Evolutionary conservation across 208 protist genomes (phyloP).

Genomic region (Balamuthia mandrillaris): DNA sequence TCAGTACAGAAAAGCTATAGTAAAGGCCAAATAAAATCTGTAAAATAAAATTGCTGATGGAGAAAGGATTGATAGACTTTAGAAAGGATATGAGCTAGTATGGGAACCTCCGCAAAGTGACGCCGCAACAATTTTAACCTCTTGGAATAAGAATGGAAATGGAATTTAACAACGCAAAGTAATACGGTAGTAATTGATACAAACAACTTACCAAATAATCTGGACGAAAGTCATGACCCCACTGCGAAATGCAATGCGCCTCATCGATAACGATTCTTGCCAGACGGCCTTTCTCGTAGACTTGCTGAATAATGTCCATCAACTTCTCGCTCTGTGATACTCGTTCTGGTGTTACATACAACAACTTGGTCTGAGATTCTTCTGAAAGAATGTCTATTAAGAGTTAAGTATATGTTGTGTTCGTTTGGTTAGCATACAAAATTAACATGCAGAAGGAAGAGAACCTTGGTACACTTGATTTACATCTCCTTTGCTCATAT

Average conservation of each 20-base stretch:
- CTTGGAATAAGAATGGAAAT: no score
- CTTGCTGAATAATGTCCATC: conserved; percentile 8
- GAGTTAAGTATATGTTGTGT: not conserved
- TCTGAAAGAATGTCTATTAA: not conserved
- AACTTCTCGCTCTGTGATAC: conserved; percentile 44
- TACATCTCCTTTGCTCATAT: not conserved
- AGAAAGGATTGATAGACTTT: not conserved
- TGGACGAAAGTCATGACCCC: conserved; percentile 84
- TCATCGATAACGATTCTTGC: conserved; percentile 78
- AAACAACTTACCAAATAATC: conserved; percentile 76
- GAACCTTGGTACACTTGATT: not conserved
- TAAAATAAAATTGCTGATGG: not conserved
- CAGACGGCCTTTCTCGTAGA: conserved; percentile 30
- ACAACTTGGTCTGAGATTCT: conserved; percentile 48
- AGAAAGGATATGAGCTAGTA: not conserved
- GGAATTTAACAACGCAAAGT: no score
- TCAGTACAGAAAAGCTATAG: conserved; percentile 60
- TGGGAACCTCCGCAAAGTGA: not conserved
- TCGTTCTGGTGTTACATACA: conserved; percentile 80
- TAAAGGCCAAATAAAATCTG: not conserved
- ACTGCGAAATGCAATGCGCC: conserved; percentile 82
- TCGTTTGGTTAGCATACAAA: not conserved
- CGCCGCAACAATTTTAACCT: not conserved
- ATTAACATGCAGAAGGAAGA: not conserved
- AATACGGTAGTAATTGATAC: no score